Evolutionary conservation across 768 basidiomycete species (phyloP).

Genomic region (Tylopilus felleus): DNA sequence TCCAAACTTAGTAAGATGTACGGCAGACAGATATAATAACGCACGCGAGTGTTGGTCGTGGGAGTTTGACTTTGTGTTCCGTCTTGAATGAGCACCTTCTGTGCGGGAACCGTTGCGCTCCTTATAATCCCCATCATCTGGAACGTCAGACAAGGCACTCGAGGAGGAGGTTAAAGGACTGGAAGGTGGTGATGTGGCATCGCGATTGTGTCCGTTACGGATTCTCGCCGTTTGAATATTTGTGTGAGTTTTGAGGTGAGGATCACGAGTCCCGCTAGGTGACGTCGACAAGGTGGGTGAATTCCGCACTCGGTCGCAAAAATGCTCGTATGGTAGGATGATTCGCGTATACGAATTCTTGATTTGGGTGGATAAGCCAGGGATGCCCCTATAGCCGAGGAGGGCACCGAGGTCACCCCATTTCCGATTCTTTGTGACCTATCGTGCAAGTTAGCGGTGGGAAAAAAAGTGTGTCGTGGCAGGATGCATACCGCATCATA

Average conservation of each 20-base stretch:
- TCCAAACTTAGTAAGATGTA: constrained; percentile 15
- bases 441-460: constrained; percentile 24
- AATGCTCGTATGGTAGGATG: constrained; percentile 95
- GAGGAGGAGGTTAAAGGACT: constrained; percentile 77
- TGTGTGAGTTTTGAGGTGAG: constrained; percentile 54
- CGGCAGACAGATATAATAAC: constrained; percentile 11
- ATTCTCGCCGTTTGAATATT: constrained; percentile 43
- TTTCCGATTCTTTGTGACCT: constrained; percentile 82
- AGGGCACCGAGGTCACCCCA: constrained; percentile 86
- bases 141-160: constrained; percentile 75
- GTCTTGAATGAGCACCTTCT: constrained; percentile 42
- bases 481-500: constrained; percentile 69
- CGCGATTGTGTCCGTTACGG: constrained; percentile 39
- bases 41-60: constrained; percentile 47
- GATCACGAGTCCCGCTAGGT: constrained; percentile 39
- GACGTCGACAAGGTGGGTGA: constrained; percentile 47
- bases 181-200: constrained; percentile 58
- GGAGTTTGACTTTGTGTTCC: constrained; percentile 50
- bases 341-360: constrained; percentile 88
- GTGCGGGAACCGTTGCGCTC: constrained; percentile 46
- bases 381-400: constrained; percentile 79
- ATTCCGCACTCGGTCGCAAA: constrained; percentile 70
- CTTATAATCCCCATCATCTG: constrained; percentile 68
- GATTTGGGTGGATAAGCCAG: constrained; percentile 81
- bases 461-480: constrained; percentile 15